These are phyloP conservation scores for Eucalyptus cloeziana DNA, from an alignment of 345 rosid species.

Conservation along the genomic window DNA sequence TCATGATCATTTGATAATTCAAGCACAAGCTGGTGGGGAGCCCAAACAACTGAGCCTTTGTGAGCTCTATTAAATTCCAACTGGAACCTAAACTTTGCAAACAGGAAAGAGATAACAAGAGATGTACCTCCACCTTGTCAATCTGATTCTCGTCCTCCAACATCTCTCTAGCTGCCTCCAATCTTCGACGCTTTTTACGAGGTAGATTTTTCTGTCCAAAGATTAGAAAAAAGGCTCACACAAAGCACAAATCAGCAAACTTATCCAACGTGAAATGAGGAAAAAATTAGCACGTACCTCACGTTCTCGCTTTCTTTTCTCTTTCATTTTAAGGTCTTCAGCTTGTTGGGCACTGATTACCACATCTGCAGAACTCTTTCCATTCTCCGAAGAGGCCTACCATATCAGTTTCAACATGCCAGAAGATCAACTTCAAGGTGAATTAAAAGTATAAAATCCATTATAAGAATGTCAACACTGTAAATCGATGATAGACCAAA, in stretches of 20 bases:
- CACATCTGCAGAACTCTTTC: constrained; percentile 35
- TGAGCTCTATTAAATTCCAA: background rate
- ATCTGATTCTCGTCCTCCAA: constrained; percentile 54
- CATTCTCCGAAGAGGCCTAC: constrained; percentile 47
- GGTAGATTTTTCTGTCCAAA: constrained; percentile 76
- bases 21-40: background rate
- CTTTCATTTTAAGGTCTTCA: constrained; percentile 86
- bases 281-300: constrained; percentile 32
- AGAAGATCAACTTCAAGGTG: background rate
- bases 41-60: background rate
- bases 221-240: background rate
- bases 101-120: background rate
- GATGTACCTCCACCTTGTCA: constrained; percentile 31
- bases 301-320: constrained; percentile 79
- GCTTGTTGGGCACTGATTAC: constrained; percentile 79
- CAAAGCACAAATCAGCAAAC: background rate
- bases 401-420: background rate
- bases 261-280: background rate
- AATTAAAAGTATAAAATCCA: background rate
- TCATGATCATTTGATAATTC: background rate
- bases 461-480: background rate
- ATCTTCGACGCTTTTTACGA: constrained; percentile 72
- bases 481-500: background rate
- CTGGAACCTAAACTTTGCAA: background rate
- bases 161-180: constrained; percentile 97